These are phyloP conservation scores for Beauveria sp. DNA, from an alignment of 2,329 filamentous ascomycete species.

Conservation along the genomic window DNA sequence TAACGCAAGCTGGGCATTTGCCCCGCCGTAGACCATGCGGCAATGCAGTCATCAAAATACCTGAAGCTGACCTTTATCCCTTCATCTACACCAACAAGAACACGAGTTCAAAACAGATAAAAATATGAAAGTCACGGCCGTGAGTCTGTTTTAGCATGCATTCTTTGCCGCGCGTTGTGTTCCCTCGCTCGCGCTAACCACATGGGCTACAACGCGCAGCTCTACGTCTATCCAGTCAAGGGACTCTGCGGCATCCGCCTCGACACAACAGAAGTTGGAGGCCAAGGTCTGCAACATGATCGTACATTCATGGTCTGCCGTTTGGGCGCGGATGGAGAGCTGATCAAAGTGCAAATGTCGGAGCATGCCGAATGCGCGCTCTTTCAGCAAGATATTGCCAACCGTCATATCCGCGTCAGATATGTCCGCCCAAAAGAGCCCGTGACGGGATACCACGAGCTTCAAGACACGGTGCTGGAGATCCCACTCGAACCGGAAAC, in stretches of 20 bases:
- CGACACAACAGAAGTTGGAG: slow-evolving; percentile 42
- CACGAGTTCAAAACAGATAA: not conserved
- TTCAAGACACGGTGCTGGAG: slow-evolving; percentile 34
- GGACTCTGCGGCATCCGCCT: slow-evolving; percentile 57
- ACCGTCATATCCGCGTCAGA: slow-evolving; percentile 32
- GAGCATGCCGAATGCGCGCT: slow-evolving; percentile 52
- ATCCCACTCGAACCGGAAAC: slow-evolving; percentile 51
- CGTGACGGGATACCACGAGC: slow-evolving; percentile 29
- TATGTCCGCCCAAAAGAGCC: slow-evolving; percentile 33
- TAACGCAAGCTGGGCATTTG: not conserved
- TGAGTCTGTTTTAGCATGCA: slow-evolving; percentile 11
- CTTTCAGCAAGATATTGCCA: slow-evolving; percentile 51
- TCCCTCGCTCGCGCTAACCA: not conserved
- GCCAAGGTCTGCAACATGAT: slow-evolving; percentile 59
- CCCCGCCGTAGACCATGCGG: not conserved
- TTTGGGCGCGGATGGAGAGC: slow-evolving; percentile 30
- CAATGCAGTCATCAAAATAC: not conserved
- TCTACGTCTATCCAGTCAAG: slow-evolving; percentile 70
- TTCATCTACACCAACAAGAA: not conserved
- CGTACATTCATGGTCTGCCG: slow-evolving; percentile 63
- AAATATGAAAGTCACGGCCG: slow-evolving; percentile 21
- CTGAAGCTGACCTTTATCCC: too few relatives aligned
- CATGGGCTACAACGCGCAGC: slow-evolving; percentile 18
- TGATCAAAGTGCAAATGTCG: slow-evolving; percentile 54
- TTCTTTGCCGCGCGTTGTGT: not conserved